Percentiles rank a stretch among this genome's conserved stretches.
phyloP scores from a whole-genome alignment of 176 grass and related monocot genomes.

The Thalia dealbata region DNA sequence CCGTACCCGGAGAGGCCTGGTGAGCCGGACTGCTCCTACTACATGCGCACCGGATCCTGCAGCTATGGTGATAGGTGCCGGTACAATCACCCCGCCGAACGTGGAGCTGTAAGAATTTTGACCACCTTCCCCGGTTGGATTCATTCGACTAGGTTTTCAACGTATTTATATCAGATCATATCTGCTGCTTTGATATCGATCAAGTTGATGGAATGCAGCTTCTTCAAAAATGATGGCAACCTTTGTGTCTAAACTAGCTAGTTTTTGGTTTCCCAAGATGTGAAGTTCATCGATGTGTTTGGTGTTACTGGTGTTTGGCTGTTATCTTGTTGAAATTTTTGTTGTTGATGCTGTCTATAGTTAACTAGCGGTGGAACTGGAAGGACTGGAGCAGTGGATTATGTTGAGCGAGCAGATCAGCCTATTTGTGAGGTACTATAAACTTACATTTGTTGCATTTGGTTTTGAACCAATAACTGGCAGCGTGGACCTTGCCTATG shows the following conservation, averaged over 20 bases:
- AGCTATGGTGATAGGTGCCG: conserved; percentile 80
- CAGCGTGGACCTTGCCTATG: neutral
- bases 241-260: too few species aligned
- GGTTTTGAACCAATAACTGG: neutral
- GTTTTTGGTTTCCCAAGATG: too few species aligned
- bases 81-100: conserved; percentile 86
- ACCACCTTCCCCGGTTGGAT: neutral
- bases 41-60: conserved; percentile 77
- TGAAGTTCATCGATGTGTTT: neutral
- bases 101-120: conserved; percentile 37
- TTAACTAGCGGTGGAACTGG: conserved; percentile 21
- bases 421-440: conserved; percentile 59
- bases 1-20: conserved; percentile 67
- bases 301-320: neutral
- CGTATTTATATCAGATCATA: neutral
- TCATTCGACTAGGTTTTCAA: neutral
- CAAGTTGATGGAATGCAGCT: neutral
- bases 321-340: neutral
- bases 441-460: conserved; percentile 10
- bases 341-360: conserved; percentile 5
- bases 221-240: neutral
- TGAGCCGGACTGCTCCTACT: conserved; percentile 73
- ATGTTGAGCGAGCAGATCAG: conserved; percentile 57
- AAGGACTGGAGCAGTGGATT: conserved; percentile 31
- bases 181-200: neutral